phyloP scores from a whole-genome alignment of 345 rosid species.

The Isatis tinctoria region DNA sequence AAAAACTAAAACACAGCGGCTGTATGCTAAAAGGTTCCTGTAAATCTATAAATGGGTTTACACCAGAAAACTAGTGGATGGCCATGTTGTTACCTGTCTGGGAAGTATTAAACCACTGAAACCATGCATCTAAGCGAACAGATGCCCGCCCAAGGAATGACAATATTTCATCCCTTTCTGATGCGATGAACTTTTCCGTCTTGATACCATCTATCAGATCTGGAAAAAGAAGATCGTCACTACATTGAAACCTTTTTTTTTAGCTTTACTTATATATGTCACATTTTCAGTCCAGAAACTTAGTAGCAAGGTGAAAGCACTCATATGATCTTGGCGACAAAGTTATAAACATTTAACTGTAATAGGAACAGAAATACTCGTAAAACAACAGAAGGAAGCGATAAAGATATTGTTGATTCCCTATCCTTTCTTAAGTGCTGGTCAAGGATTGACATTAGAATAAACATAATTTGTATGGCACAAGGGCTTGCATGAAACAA shows the following conservation, averaged over 20 bases:
- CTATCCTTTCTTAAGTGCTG: background rate
- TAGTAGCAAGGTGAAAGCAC: constrained; percentile 14
- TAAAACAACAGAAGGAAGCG: background rate
- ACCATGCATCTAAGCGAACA: constrained; percentile 93
- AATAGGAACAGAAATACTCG: background rate
- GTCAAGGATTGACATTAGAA: background rate
- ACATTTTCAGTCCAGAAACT: background rate
- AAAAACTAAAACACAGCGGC: background rate
- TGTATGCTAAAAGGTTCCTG: background rate
- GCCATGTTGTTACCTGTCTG: constrained; percentile 61
- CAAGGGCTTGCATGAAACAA: background rate
- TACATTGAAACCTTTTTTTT: background rate
- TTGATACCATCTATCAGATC: constrained; percentile 68
- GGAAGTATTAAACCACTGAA: constrained; percentile 88
- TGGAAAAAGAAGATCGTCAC: constrained; percentile 30
- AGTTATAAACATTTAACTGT: constrained; percentile 2
- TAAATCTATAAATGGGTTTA: background rate
- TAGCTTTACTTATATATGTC: too few relatives aligned
- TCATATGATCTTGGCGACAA: background rate
- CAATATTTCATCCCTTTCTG: constrained; percentile 61
- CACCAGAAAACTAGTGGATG: background rate
- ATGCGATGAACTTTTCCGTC: constrained; percentile 50
- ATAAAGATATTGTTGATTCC: background rate
- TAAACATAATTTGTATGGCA: constrained; percentile 2
- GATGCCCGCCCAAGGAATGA: constrained; percentile 69